Evolutionary conservation across 176 grass and related monocot genomes (phyloP), one percentile per base, ranked within the genome.

Genomic region (Areca catechu): DNA sequence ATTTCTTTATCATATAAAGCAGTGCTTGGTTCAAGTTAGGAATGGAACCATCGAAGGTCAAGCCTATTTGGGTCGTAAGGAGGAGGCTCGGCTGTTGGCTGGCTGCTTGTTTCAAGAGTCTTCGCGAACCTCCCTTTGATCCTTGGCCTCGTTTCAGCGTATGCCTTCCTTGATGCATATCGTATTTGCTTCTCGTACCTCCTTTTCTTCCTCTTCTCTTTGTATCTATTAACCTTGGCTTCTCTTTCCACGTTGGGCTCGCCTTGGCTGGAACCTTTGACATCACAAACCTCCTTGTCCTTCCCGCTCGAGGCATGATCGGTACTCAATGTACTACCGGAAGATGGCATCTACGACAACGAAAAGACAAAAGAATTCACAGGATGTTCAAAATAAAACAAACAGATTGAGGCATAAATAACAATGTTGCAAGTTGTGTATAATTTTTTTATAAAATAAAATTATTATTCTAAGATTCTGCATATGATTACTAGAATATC

Each of bases 81-180:
- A 60, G 27, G 23, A 27, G 23, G 22, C 3, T 58, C 65, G 0
- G 66, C 65, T 19, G 34, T 22, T 49, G 48, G 20, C 20, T 68
- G 48, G 19, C 56, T n/a, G n/a, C n/a, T 17, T 17, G 62, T 28
- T 5, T 89, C 74, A 0, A 77, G 74, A 22, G 75, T 52, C 79
- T 89, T 89, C 24, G 72, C 83, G 47, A 91, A 91, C 19, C 83
- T 79, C 0, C 88, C 83, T 52, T 56, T 91, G 37, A 86, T 68
- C 55, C 88, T 71, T 10, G 88, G 88, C 57, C 79, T 86, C 65
- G 69, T 59, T 63, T 91, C 65, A 0, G 88, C 88, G 19, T 86
- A 83, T 3, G 83, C 72, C 64, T 83, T 91, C 50, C 88, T 74
- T 1, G 83, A 80, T 21, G 64, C 75, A 3, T 91, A 86, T 9